Evolutionary conservation across 2,329 filamentous ascomycete genomes (phyloP).

Genomic region (Fusarium lateritium): DNA sequence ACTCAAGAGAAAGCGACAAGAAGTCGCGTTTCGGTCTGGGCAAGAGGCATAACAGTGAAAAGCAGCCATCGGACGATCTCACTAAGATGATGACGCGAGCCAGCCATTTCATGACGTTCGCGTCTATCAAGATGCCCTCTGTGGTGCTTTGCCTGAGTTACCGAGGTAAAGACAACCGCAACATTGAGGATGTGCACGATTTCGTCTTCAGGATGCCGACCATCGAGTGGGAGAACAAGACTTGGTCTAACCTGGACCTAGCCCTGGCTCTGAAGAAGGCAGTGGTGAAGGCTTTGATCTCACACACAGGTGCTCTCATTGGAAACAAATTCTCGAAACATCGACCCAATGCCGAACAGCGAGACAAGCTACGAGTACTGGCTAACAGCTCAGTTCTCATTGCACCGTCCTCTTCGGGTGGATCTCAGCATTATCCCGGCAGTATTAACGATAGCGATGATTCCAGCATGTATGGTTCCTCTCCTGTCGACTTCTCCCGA

Average conservation of each 20-base stretch:
- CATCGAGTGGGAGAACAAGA: conserved; percentile 98
- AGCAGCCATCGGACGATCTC: conserved; percentile 85
- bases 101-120: conserved; percentile 97
- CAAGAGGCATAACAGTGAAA: conserved; percentile 65
- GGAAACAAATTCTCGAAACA: conserved; percentile 97
- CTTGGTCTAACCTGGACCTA: conserved; percentile 97
- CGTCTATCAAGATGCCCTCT: conserved; percentile 94
- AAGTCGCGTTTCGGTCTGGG: conserved; percentile 71
- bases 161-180: conserved; percentile 95
- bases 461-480: conserved; percentile 68
- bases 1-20: conserved; percentile 60
- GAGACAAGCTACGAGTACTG: conserved; percentile 84
- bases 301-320: conserved; percentile 95
- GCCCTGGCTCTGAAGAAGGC: conserved; percentile 94
- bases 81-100: conserved; percentile 97
- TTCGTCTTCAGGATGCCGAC: conserved; percentile 96
- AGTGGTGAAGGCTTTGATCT: conserved; percentile 92
- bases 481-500: conserved; percentile 71
- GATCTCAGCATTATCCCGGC: conserved; percentile 57
- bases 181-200: conserved; percentile 96
- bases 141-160: conserved; percentile 97
- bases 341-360: conserved; percentile 83
- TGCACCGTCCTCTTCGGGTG: conserved; percentile 59
- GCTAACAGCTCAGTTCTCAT: conserved; percentile 82
- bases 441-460: conserved; percentile 70